Evolutionary conservation across 352 stramenopile genomes (phyloP), one percentile per base, ranked within the genome.

Genomic region (Pythium plurisporium): DNA sequence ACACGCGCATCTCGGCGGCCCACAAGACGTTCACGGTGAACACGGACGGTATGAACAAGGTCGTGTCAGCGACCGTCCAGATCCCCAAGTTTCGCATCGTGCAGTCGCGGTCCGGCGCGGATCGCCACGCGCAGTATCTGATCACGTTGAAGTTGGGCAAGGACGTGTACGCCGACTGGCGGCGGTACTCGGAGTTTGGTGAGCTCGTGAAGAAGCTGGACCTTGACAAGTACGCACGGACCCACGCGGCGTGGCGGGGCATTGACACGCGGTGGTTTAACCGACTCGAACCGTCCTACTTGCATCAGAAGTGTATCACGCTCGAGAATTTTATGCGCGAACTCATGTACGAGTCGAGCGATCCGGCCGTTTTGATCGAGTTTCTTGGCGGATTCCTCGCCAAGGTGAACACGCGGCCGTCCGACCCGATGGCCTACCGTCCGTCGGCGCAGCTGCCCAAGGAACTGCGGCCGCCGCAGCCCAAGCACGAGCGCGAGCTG

Each of bases 401-500:
- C 53, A 89, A 87, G 59, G 81, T 94, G 50, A 94, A 94, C 64
- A 72, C 78, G 27, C 77, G 79, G 29, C 85, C 85, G 11, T 71
- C 64, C 0, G 82, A 94, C 51, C 74, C 80, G 3, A 70, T 74
- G 29, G 81, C 73, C 25, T 76, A 76, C 42, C 82, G 85, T 2
- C 82, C 85, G 20, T 67, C 77, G 22, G 82, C 85, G 22, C 85
- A 94, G 56, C 60, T 94, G 30, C 85, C 85, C 1, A 94, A 94
- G 65, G 85, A 94, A 44, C 54, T 93, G 64, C 84, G 96, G 46
- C 95, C 95, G 30, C 87, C 91, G 10, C 96, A 99, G 67, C 96
- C 96, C 8, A 79, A 86, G 29, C 83, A 97, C 65, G 93, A 98
- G 72, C 79, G 96, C 46, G 88, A 96, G 40, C 86, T 97, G 40